These are phyloP conservation scores for Lasiodiplodia sp. DNA, from an alignment of 2,329 filamentous ascomycete genomes.

Conservation along the genomic window DNA sequence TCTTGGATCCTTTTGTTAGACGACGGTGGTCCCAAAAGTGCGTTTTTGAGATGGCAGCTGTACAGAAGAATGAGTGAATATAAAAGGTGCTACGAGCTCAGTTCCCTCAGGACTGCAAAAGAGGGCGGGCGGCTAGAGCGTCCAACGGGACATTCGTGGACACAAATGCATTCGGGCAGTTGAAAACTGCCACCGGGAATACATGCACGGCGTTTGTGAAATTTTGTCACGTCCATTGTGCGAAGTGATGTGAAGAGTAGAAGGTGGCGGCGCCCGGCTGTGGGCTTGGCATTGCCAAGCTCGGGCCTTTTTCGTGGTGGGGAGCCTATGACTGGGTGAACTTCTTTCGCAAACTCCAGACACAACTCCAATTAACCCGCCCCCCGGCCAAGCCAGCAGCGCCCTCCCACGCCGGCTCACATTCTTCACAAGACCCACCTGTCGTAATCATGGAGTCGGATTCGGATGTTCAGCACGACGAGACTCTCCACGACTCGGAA, in stretches of 20 bases:
- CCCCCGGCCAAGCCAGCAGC: constrained; percentile 20
- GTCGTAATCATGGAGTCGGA: constrained; percentile 50
- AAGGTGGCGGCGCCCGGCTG: background rate
- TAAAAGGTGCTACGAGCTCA: background rate
- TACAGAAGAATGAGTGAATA: background rate
- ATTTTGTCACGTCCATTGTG: no score
- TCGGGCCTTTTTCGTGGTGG: constrained; percentile 23
- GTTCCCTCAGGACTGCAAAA: background rate
- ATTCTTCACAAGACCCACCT: background rate
- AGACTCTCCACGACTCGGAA: constrained; percentile 70
- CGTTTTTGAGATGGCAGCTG: background rate
- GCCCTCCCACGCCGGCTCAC: constrained; percentile 2
- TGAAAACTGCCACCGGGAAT: no score
- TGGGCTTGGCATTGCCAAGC: constrained; percentile 25
- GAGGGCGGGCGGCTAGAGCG: no score
- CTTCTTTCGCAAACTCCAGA: constrained; percentile 25
- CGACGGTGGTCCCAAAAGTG: constrained; percentile 13
- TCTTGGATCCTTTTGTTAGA: constrained; percentile 17
- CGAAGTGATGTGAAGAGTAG: background rate
- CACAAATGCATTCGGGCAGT: no score
- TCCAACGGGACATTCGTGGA: no score
- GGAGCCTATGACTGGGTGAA: constrained; percentile 27
- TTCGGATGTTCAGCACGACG: constrained; percentile 49
- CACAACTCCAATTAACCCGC: constrained; percentile 3
- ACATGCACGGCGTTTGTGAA: no score